Conservation (phyloP, 1,139 yeast species). For the Protomyces inundatus region DNA sequence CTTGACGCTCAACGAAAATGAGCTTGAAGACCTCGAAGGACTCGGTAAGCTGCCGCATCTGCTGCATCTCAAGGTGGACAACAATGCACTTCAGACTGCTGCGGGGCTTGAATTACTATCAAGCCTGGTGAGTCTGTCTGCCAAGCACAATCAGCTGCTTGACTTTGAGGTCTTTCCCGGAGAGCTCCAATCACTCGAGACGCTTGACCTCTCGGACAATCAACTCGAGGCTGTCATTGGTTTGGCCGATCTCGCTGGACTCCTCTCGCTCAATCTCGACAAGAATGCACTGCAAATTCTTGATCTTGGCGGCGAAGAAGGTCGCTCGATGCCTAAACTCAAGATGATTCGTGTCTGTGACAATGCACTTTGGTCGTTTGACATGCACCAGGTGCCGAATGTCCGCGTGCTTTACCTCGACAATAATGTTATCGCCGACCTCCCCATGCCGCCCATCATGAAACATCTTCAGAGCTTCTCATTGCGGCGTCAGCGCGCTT, state of each 20-base stretch:
- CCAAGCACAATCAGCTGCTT: conserved; percentile 34
- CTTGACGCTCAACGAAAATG: conserved; percentile 38
- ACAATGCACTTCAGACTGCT: conserved; percentile 35
- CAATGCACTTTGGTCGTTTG: conserved; percentile 29
- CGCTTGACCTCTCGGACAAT: conserved; percentile 35
- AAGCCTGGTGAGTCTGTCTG: conserved; percentile 36
- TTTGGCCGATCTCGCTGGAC: conserved; percentile 30
- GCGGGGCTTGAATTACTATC: conserved; percentile 37
- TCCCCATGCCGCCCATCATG: conserved; percentile 28
- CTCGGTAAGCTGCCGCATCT: conserved; percentile 36
- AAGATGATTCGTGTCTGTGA: conserved; percentile 29
- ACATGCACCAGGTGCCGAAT: conserved; percentile 31
- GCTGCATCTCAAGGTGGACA: conserved; percentile 36
- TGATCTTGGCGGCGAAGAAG: conserved; percentile 1
- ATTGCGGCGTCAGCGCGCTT: conserved; percentile 30
- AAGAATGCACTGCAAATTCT: conserved; percentile 28
- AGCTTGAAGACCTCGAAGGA: conserved; percentile 36
- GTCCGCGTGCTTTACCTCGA: conserved; percentile 34
- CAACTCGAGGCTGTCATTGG: conserved; percentile 34
- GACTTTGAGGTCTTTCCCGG: conserved; percentile 32
- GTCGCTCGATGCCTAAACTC: conserved; percentile 27
- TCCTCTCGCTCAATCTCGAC: conserved; percentile 30
- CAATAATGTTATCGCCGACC: conserved; percentile 33
- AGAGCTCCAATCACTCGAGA: conserved; percentile 33
- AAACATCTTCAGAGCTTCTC: conserved; percentile 30